A percentile compares a stretch with the other conserved stretches of the same genome.
Evolutionary conservation across 164 flowering plant species (phyloP).

Genomic region (Kalanchoe fedtschenkoi): DNA sequence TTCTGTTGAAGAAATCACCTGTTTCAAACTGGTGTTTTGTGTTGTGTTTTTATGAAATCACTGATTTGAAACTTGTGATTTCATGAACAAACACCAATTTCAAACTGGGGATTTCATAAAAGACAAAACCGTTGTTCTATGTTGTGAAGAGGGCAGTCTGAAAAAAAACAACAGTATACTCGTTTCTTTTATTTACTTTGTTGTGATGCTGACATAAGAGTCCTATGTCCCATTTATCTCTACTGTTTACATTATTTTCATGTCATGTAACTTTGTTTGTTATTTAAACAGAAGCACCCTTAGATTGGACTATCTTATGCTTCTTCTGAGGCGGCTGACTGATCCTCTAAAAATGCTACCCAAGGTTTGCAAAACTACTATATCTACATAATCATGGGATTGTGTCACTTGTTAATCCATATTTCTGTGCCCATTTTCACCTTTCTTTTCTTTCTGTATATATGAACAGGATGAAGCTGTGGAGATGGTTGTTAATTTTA

Average conservation of each 20-base stretch:
- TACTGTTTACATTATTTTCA: background rate
- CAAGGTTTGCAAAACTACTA: conserved; percentile 42
- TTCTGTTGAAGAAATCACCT: too few species aligned
- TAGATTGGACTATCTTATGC: conserved; percentile 67
- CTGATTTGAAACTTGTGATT: too few species aligned
- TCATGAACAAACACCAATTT: too few species aligned
- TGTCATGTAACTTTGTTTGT: background rate
- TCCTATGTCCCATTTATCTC: background rate
- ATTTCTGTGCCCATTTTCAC: background rate
- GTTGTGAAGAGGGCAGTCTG: too few species aligned
- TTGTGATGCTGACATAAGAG: background rate
- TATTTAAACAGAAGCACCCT: conserved; percentile 46
- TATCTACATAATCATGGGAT: background rate
- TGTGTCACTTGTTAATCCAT: background rate
- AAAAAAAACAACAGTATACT: too few species aligned
- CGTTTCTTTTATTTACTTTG: background rate
- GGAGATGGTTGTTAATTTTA: conserved; percentile 67
- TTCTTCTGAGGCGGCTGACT: conserved; percentile 56
- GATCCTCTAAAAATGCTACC: conserved; percentile 63
- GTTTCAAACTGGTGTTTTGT: too few species aligned
- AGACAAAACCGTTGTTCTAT: too few species aligned
- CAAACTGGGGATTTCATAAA: too few species aligned
- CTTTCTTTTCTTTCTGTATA: conserved; percentile 1
- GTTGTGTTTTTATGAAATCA: too few species aligned
- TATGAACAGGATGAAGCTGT: conserved; percentile 77